Evolutionary conservation across 352 stramenopile species (phyloP).

Genomic region (Globisporangium nodosum): DNA sequence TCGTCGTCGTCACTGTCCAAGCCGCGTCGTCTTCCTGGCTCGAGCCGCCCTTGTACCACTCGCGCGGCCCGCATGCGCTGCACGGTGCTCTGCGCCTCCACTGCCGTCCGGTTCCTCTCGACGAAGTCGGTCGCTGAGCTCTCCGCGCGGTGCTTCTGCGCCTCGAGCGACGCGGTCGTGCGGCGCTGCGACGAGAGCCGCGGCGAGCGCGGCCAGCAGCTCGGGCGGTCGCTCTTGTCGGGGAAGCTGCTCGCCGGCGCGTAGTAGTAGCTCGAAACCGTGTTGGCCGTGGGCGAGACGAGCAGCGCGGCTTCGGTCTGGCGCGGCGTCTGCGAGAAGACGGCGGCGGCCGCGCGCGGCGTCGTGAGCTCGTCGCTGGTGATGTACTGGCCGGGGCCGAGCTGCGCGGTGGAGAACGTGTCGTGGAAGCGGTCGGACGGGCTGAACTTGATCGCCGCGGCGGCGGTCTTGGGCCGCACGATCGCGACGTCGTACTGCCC

Average conservation of each 20-base stretch:
- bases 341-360: slow-evolving; percentile 23
- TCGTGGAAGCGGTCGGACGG: slow-evolving; percentile 54
- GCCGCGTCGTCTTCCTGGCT: slow-evolving; percentile 1
- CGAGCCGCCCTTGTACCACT: neutral
- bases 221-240: slow-evolving; percentile 20
- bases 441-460: slow-evolving; percentile 44
- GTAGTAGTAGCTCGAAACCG: slow-evolving; percentile 65
- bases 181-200: slow-evolving; percentile 24
- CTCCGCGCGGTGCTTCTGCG: slow-evolving; percentile 4
- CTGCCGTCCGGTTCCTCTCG: slow-evolving; percentile 21
- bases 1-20: neutral
- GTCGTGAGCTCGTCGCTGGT: slow-evolving; percentile 27
- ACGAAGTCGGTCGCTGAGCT: slow-evolving; percentile 24
- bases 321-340: slow-evolving; percentile 50
- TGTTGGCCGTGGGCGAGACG: slow-evolving; percentile 28
- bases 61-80: slow-evolving; percentile 14
- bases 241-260: slow-evolving; percentile 33
- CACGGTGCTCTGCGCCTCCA: slow-evolving; percentile 20
- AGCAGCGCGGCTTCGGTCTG: slow-evolving; percentile 24
- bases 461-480: slow-evolving; percentile 17
- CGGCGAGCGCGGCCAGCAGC: slow-evolving; percentile 31
- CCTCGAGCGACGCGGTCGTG: slow-evolving; percentile 7
- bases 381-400: slow-evolving; percentile 48
- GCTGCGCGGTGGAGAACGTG: slow-evolving; percentile 26
- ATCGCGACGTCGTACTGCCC: slow-evolving; percentile 47